Base-by-base conservation (phyloP, 768 basidiomycete genomes). In the Pleurotus giganteus region DNA sequence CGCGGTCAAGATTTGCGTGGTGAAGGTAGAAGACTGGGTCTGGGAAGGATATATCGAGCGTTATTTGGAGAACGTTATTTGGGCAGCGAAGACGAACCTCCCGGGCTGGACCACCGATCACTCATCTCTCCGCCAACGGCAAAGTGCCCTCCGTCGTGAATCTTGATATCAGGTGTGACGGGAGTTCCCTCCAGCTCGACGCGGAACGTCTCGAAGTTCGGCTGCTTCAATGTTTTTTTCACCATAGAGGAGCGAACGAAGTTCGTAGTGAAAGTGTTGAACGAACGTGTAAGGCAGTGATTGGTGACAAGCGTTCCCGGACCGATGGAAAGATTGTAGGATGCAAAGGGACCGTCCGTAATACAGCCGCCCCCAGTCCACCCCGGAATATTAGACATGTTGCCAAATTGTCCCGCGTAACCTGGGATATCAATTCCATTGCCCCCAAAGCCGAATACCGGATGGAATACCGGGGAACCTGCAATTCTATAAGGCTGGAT, bases 231-330 rank as follows among this genome's bases (percentile, higher is more conserved):
- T 11, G 58, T 57, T 3, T 53, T 23, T 29, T 43, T 47, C 5
- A 61, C 62, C 17, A 57, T 36, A 36, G 57, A 58, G 11, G 44
- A 43, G 12, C 60, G 53, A 29, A 62, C 52, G 44, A 57, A 61
- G n/a, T 56, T 51, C 21, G 43, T 55, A n/a, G 60, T 55, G 31
- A 64, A 56, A 9, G 63, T 58, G 23, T 58, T 61, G 43, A 60
- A 62, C 29, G 63, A 58, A 12, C 60, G 54, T 11, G 49, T 39
- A 3, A 64, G 58, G 54, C 61, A 64, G 24, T 63, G 63, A 36
- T 61, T 59, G 23, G 57, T 57, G 4, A 51, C 21, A n/a, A 62
- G 23, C 36, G 55, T 56, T 15, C 27, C 47, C 15, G 59, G 59
- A 6, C 59, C 59, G 26, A 57, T 44, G 27, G 56, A 53, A 12